Percentiles rank a stretch among this genome's conserved stretches.
Evolutionary conservation across 2,329 filamentous ascomycete species (phyloP).

Genomic region (Fusarium floridanum): DNA sequence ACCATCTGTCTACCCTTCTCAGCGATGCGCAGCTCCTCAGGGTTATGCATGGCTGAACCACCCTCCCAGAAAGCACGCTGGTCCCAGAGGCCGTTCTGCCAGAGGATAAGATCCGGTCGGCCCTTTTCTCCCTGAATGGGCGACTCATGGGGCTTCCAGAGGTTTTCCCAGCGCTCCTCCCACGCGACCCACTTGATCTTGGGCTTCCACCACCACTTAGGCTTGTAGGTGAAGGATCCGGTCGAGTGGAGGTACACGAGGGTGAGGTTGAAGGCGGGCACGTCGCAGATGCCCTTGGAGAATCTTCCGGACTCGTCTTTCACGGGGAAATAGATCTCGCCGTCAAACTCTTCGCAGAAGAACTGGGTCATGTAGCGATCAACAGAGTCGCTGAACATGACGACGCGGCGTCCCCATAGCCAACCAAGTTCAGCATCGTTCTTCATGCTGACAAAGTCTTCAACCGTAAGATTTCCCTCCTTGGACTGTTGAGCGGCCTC

Average conservation of each 20-base stretch:
- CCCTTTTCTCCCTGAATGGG: constrained; percentile 31
- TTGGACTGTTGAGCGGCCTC: neutral
- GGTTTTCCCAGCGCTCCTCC: constrained; percentile 31
- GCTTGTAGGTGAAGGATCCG: constrained; percentile 34
- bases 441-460: constrained; percentile 29
- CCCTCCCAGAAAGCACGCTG: constrained; percentile 33
- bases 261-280: constrained; percentile 26
- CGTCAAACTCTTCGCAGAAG: constrained; percentile 33
- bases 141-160: constrained; percentile 30
- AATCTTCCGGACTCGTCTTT: constrained; percentile 11
- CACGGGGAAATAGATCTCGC: constrained; percentile 18
- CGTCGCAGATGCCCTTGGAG: constrained; percentile 20
- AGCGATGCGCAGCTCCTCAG: constrained; percentile 1
- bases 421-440: constrained; percentile 20
- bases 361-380: constrained; percentile 35
- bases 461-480: neutral
- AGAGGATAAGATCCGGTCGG: constrained; percentile 25
- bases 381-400: constrained; percentile 36
- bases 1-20: constrained; percentile 24
- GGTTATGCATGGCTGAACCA: constrained; percentile 13
- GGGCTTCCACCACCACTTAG: constrained; percentile 40
- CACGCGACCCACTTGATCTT: constrained; percentile 30
- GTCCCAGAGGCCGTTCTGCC: constrained; percentile 38
- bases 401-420: constrained; percentile 34
- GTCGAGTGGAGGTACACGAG: constrained; percentile 28